Evolutionary conservation across 1,139 yeast genomes (phyloP), one percentile per base, ranked within the genome.

Genomic region (Geotrichum cucujoidarum): DNA sequence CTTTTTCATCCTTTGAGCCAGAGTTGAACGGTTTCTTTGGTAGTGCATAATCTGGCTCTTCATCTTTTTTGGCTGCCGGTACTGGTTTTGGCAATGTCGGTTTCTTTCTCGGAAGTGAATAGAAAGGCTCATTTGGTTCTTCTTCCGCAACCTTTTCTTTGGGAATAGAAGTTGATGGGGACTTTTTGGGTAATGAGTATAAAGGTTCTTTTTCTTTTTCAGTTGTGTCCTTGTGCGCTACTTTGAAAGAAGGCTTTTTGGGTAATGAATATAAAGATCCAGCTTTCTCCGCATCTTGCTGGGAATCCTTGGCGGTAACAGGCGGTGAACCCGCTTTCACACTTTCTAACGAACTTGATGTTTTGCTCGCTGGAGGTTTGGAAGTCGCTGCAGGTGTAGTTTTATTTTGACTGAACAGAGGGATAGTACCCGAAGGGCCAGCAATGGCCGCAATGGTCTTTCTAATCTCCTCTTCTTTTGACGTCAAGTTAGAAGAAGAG

Each of bases 391-490:
- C 18, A 7, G 27, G 3, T 18, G 21, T 10, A 14, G 31, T 5
- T 37, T 37, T 30, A 20, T 7, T 16, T 8, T 45, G 41, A 20
- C 50, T 48, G 32, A 47, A 51, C 21, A 51, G 30, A 4, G 45
- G 47, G 5, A 52, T 30, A 4, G 51, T 45, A 4, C 53, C 56
- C 1, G 55, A 31, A 27, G 57, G 59, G 1, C 61, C 61, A 24
- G 55, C 58, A 40, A 58, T 38, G 8, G 53, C 44, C 39, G 51
- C 58, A 36, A 58, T 57, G 18, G 58, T 54, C 20, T 50, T 52
- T 24, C 45, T 50, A 14, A 57, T 55, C 34, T 57, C 58, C 21
- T 50, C 51, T 46, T 56, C 59, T 39, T 56, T 57, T n/a, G 51
- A 29, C 6, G 40, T 18, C 32, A 44, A 30, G 13, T 11, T 41